Evolutionary conservation across 139 green algal genomes (phyloP).

Genomic region (Chlorella sp.): DNA sequence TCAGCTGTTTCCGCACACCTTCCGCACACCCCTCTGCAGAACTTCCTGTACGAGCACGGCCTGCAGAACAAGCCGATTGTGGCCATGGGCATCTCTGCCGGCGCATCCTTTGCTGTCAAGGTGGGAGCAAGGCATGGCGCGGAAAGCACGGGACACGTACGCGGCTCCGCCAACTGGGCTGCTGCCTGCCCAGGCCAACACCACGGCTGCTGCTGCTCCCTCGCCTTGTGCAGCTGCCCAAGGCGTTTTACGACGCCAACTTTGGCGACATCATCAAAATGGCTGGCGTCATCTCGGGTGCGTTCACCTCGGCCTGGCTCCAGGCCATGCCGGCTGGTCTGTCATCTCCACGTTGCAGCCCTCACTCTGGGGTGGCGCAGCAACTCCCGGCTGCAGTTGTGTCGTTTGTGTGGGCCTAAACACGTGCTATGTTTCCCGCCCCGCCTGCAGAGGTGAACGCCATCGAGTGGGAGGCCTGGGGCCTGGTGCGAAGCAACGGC

Average conservation of each 20-base stretch:
- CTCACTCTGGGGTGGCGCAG: too few species aligned
- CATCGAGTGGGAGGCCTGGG: background rate
- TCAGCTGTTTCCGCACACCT: too few species aligned
- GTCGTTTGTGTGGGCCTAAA: too few species aligned
- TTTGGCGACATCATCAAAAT: conserved; percentile 28
- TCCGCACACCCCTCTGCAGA: background rate
- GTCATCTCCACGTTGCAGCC: too few species aligned
- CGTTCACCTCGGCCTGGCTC: too few species aligned
- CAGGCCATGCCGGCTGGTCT: too few species aligned
- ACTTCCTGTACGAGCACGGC: conserved; percentile 31
- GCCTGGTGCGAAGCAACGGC: background rate
- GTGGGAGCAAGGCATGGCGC: too few species aligned
- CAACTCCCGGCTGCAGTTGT: too few species aligned
- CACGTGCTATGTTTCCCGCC: background rate
- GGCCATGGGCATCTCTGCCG: conserved; percentile 22
- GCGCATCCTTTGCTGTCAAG: conserved; percentile 20
- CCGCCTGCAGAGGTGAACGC: conserved; percentile 25
- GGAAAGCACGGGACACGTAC: too few species aligned
- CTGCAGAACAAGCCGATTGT: conserved; percentile 24
- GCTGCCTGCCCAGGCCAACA: background rate
- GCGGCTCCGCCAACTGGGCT: too few species aligned
- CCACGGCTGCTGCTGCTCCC: background rate
- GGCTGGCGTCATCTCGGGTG: conserved; percentile 23
- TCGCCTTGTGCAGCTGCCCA: background rate
- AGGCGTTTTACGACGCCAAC: conserved; percentile 18